These are phyloP conservation scores for Pseudogymnoascus sp. DNA, from an alignment of 2,329 filamentous ascomycete genomes.

Conservation along the genomic window DNA sequence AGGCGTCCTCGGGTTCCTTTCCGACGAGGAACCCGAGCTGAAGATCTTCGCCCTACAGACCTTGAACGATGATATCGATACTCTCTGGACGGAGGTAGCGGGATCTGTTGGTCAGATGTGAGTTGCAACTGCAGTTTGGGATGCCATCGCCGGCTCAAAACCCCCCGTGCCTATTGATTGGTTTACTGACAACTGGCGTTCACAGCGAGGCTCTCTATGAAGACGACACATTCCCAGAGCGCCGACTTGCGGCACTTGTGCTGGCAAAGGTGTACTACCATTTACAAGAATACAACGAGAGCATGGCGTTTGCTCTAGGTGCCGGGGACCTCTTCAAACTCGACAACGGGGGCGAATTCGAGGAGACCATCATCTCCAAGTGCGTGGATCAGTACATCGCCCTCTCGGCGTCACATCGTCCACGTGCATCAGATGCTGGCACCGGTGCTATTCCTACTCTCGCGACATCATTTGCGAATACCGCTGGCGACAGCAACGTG, in stretches of 20 bases:
- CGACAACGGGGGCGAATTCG: slow-evolving; percentile 84
- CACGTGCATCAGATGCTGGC: slow-evolving; percentile 45
- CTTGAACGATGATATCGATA: slow-evolving; percentile 92
- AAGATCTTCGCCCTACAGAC: slow-evolving; percentile 92
- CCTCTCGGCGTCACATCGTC: slow-evolving; percentile 43
- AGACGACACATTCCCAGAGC: slow-evolving; percentile 88
- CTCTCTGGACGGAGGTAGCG: slow-evolving; percentile 95
- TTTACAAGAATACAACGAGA: slow-evolving; percentile 97
- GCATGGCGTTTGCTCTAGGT: slow-evolving; percentile 94
- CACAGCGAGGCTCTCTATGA: slow-evolving; percentile 90
- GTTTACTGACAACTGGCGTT: slow-evolving; percentile 15
- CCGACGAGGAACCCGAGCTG: slow-evolving; percentile 88
- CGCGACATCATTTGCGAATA: slow-evolving; percentile 67
- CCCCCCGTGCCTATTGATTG: background rate
- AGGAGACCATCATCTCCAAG: slow-evolving; percentile 98
- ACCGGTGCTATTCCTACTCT: slow-evolving; percentile 45
- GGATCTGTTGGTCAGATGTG: slow-evolving; percentile 90
- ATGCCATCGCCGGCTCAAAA: background rate
- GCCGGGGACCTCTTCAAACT: slow-evolving; percentile 93
- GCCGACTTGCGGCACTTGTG: slow-evolving; percentile 86
- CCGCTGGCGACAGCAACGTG: slow-evolving; percentile 56
- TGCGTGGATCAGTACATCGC: slow-evolving; percentile 97
- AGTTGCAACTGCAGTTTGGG: slow-evolving; percentile 28
- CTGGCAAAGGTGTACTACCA: slow-evolving; percentile 99
- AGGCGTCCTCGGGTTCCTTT: slow-evolving; percentile 88